Evolutionary conservation across 2,329 filamentous ascomycete species (phyloP).

Genomic region (Lasiodiplodia theobromae): DNA sequence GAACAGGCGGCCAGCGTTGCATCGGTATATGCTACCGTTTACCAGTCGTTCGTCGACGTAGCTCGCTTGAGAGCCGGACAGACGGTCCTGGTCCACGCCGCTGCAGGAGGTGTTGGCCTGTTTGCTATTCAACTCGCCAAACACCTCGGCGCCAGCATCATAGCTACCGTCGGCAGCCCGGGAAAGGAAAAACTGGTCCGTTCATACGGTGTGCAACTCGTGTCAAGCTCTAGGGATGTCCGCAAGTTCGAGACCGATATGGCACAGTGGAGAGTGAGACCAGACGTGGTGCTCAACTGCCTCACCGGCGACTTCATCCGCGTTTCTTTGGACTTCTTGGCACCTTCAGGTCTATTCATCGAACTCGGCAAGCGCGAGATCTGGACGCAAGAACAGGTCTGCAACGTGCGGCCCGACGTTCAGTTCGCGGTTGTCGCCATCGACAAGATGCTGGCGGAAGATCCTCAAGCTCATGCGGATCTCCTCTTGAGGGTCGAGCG

Average conservation of each 20-base stretch:
- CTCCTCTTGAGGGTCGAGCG: neutral
- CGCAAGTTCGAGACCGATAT: constrained; percentile 38
- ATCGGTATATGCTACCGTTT: constrained; percentile 32
- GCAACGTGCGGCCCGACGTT: constrained; percentile 27
- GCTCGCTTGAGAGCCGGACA: constrained; percentile 43
- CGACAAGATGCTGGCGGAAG: neutral
- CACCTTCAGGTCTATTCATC: constrained; percentile 35
- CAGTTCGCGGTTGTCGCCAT: neutral
- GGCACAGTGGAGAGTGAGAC: constrained; percentile 34
- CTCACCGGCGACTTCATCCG: constrained; percentile 35
- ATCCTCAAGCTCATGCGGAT: neutral
- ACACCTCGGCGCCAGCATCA: constrained; percentile 36
- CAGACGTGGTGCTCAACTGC: constrained; percentile 47
- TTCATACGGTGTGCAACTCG: neutral
- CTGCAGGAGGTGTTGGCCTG: constrained; percentile 40
- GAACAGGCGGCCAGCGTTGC: constrained; percentile 30
- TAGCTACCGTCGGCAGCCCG: constrained; percentile 37
- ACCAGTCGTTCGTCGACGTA: constrained; percentile 40
- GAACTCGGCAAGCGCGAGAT: no score
- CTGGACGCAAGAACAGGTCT: no score
- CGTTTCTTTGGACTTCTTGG: constrained; percentile 55
- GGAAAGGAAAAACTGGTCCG: constrained; percentile 32
- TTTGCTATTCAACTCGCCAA: constrained; percentile 40
- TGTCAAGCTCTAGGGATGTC: constrained; percentile 34
- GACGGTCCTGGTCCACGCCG: constrained; percentile 41